Evolutionary conservation across 345 rosid species (phyloP).

Genomic region (Populus euphratica): DNA sequence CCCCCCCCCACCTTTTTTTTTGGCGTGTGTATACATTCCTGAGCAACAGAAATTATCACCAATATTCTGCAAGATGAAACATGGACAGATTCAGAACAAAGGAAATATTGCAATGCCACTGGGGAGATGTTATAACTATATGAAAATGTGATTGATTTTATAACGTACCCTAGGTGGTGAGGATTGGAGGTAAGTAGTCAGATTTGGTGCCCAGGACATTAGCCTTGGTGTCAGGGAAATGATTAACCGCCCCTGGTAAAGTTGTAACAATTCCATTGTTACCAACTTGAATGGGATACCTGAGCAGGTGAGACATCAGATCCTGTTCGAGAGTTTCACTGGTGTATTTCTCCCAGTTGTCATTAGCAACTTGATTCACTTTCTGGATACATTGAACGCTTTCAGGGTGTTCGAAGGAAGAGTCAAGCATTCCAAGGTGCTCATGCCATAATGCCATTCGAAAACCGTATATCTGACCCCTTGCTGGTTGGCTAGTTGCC

Average conservation of each 20-base stretch:
- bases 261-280: conserved; percentile 35
- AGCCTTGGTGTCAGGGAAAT: conserved; percentile 76
- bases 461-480: conserved; percentile 53
- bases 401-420: conserved; percentile 32
- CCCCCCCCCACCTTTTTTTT: no score
- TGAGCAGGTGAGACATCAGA: conserved; percentile 48
- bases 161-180: conserved; percentile 45
- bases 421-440: conserved; percentile 31
- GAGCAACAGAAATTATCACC: no score
- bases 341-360: conserved; percentile 44
- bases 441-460: conserved; percentile 71
- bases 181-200: conserved; percentile 48
- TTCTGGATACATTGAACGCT: conserved; percentile 29
- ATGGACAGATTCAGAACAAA: no score
- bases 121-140: neutral
- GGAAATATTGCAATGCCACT: no score
- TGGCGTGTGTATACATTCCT: no score
- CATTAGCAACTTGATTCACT: conserved; percentile 39
- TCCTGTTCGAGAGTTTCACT: conserved; percentile 21
- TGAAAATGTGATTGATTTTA: neutral
- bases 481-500: conserved; percentile 22
- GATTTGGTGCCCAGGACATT: conserved; percentile 49
- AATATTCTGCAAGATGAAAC: no score
- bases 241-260: conserved; percentile 23
- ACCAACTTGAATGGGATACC: conserved; percentile 55